Evolutionary conservation across 1,139 yeast genomes (phyloP).

Genomic region (Taphrina betulina): DNA sequence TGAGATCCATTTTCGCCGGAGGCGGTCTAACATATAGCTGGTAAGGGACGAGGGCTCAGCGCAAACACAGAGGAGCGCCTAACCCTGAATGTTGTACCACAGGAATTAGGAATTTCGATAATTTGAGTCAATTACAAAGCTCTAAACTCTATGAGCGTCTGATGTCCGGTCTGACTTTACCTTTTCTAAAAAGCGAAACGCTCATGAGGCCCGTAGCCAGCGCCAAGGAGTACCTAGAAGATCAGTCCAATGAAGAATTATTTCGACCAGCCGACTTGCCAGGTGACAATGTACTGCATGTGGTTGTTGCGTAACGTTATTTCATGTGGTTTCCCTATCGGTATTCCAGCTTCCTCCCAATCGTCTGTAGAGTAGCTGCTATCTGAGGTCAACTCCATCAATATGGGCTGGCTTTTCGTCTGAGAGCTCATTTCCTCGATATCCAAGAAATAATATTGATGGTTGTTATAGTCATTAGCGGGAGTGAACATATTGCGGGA

Average conservation of each 20-base stretch:
- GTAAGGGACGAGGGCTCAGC: too few relatives aligned
- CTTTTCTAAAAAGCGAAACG: neutral
- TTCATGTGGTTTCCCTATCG: constrained; percentile 77
- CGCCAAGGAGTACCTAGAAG: constrained; percentile 7
- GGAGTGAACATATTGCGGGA: constrained; percentile 17
- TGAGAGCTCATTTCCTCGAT: constrained; percentile 74
- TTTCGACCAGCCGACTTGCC: constrained; percentile 52
- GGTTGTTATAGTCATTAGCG: constrained; percentile 1
- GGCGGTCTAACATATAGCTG: too few relatives aligned
- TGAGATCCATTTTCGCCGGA: too few relatives aligned
- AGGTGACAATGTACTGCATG: constrained; percentile 84
- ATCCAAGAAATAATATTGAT: constrained; percentile 58
- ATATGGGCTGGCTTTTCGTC: constrained; percentile 68
- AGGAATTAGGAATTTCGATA: too few relatives aligned
- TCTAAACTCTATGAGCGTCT: too few relatives aligned
- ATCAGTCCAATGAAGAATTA: neutral
- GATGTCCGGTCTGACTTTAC: too few relatives aligned
- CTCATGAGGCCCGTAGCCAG: constrained; percentile 16
- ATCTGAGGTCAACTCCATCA: constrained; percentile 63
- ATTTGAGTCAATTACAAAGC: too few relatives aligned
- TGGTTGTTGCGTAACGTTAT: constrained; percentile 85
- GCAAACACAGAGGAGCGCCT: too few relatives aligned
- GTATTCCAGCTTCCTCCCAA: constrained; percentile 65
- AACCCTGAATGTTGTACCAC: too few relatives aligned
- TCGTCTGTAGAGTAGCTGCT: constrained; percentile 35